A percentile compares a stretch with the other conserved stretches of the same genome.
phyloP scores from a whole-genome alignment of 2,329 filamentous ascomycete genomes.

The Microsporum audouinii region DNA sequence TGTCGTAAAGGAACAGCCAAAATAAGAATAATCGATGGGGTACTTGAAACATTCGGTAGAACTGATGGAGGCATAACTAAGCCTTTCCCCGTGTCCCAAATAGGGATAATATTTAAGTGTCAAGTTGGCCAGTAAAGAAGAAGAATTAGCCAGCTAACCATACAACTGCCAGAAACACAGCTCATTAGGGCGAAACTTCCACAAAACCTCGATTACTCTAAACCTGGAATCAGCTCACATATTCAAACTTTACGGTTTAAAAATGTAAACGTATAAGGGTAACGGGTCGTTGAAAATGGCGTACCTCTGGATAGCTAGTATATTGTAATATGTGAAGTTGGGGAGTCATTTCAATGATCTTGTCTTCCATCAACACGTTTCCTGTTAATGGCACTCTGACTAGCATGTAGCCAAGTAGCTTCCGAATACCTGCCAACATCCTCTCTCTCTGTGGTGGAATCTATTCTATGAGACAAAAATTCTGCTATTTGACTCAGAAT shows the following conservation, averaged over 20 bases:
- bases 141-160: too few species aligned
- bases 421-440: neutral
- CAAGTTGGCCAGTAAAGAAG: too few species aligned
- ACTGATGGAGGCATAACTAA: too few species aligned
- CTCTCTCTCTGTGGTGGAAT: neutral
- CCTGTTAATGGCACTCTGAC: too few species aligned
- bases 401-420: neutral
- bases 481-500: neutral
- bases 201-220: too few species aligned
- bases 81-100: too few species aligned
- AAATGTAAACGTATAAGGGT: neutral
- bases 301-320: neutral
- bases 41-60: too few species aligned
- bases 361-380: neutral
- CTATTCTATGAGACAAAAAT: neutral
- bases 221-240: neutral
- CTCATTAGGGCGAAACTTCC: too few species aligned
- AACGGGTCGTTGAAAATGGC: neutral
- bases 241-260: neutral
- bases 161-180: too few species aligned
- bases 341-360: neutral
- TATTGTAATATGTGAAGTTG: neutral
- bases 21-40: too few species aligned
- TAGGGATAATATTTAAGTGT: too few species aligned
- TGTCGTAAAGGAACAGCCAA: too few species aligned